A percentile compares a stretch with the other conserved stretches of the same genome.
These are phyloP conservation scores for Amphichorda felina DNA, from an alignment of 2,329 filamentous ascomycete genomes.

Conservation along the genomic window DNA sequence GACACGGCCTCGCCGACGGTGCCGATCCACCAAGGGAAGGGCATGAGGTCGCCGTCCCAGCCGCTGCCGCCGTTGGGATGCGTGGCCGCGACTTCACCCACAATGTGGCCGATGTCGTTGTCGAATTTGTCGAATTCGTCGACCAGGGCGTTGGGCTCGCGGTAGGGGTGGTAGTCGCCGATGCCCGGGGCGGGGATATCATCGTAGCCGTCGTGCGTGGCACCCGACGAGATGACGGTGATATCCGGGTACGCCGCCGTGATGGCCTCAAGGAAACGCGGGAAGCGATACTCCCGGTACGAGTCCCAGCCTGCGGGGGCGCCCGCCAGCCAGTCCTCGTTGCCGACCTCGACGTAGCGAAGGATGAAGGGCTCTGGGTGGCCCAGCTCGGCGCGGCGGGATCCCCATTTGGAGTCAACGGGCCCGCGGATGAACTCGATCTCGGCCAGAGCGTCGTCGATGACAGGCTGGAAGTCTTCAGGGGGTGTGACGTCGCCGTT, in stretches of 20 bases:
- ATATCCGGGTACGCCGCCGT: constrained; percentile 42
- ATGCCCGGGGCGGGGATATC: constrained; percentile 28
- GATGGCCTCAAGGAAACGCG: constrained; percentile 48
- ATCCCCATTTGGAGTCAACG: constrained; percentile 40
- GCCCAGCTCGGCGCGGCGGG: constrained; percentile 44
- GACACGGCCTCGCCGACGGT: constrained; percentile 54
- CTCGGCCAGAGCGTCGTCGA: constrained; percentile 49
- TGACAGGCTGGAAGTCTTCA: constrained; percentile 38
- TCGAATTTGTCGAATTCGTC: constrained; percentile 40
- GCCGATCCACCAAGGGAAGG: constrained; percentile 45
- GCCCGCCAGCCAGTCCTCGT: constrained; percentile 51
- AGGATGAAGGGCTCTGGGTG: constrained; percentile 50
- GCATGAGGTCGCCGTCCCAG: constrained; percentile 30
- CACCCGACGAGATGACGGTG: constrained; percentile 38
- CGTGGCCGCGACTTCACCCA: constrained; percentile 38
- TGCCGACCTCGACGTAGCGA: constrained; percentile 53
- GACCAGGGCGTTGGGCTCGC: constrained; percentile 36
- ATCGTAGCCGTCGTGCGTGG: constrained; percentile 24
- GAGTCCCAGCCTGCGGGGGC: constrained; percentile 32
- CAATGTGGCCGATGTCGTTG: constrained; percentile 25
- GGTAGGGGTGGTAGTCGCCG: constrained; percentile 40
- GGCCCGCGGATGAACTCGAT: constrained; percentile 51
- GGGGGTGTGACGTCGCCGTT: constrained; percentile 38
- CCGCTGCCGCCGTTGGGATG: constrained; percentile 38
- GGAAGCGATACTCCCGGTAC: constrained; percentile 44